Evolutionary conservation across 805 yeast species (phyloP).

Genomic region (Ogataea henricii): DNA sequence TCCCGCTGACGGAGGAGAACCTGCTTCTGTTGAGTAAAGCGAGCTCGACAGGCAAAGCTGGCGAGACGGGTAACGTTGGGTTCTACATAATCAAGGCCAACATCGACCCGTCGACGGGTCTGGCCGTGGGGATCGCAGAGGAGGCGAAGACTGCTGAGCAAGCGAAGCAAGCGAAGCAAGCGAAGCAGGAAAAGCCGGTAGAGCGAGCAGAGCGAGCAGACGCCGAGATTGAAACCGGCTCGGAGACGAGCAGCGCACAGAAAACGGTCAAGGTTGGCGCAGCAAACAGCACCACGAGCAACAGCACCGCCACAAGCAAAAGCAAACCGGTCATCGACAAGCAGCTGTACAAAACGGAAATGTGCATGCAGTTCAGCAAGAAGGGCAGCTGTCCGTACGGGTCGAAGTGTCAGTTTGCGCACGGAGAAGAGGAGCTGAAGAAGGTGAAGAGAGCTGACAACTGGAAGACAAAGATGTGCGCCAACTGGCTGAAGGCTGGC

Average conservation of each 20-base stretch:
- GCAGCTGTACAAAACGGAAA: conserved; percentile 84
- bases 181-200: too few relatives aligned
- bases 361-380: conserved; percentile 75
- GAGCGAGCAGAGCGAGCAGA: too few relatives aligned
- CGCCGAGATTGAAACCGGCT: too few relatives aligned
- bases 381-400: conserved; percentile 85
- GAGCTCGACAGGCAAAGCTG: conserved; percentile 1
- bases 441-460: conserved; percentile 71
- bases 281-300: not conserved
- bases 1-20: conserved; percentile 42
- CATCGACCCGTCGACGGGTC: conserved; percentile 5
- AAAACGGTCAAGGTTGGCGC: not conserved
- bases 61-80: conserved; percentile 3
- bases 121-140: conserved; percentile 4
- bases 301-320: conserved; percentile 17
- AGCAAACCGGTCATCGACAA: conserved; percentile 36
- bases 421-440: conserved; percentile 78
- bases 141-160: not conserved
- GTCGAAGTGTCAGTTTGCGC: conserved; percentile 91
- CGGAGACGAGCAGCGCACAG: not conserved
- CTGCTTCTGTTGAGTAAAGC: conserved; percentile 26
- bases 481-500: conserved; percentile 82
- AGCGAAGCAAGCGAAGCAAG: too few relatives aligned
- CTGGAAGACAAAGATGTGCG: conserved; percentile 90
- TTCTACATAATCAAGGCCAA: conserved; percentile 11